Percentiles rank a stretch among this genome's conserved stretches.
These are phyloP conservation scores for Epichloe elymi DNA, from an alignment of 2,329 filamentous ascomycete species.

Conservation along the genomic window DNA sequence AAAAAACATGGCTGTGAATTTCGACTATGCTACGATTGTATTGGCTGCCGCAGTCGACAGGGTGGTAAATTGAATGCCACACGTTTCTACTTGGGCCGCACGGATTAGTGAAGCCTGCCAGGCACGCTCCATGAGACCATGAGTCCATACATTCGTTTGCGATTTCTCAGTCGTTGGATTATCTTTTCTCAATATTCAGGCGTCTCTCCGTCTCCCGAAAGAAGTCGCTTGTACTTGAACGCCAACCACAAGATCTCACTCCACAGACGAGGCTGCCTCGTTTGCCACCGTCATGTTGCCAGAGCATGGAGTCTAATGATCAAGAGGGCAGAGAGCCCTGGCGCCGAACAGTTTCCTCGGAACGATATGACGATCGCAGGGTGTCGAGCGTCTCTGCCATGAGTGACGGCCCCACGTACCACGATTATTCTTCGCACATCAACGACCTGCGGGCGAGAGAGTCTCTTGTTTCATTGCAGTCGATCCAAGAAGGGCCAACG, in stretches of 20 bases:
- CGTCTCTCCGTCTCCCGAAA: too few relatives aligned
- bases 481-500: constrained; percentile 4
- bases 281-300: constrained; percentile 12
- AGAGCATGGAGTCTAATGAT: constrained; percentile 19
- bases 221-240: neutral
- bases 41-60: neutral
- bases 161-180: neutral
- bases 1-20: neutral
- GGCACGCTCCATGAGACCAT: too few relatives aligned
- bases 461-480: constrained; percentile 10
- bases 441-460: constrained; percentile 16
- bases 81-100: neutral
- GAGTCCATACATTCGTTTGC: neutral
- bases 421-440: constrained; percentile 12
- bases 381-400: constrained; percentile 21
- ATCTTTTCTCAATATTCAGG: too few relatives aligned
- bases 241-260: neutral
- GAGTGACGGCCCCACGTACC: constrained; percentile 15
- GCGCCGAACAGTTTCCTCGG: constrained; percentile 3
- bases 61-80: neutral
- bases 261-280: neutral
- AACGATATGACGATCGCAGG: neutral
- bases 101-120: neutral
- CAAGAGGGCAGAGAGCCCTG: constrained; percentile 17
- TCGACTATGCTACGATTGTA: neutral